These are phyloP conservation scores for Lipomyces sp. DNA, from an alignment of 805 yeast species.

Conservation along the genomic window DNA sequence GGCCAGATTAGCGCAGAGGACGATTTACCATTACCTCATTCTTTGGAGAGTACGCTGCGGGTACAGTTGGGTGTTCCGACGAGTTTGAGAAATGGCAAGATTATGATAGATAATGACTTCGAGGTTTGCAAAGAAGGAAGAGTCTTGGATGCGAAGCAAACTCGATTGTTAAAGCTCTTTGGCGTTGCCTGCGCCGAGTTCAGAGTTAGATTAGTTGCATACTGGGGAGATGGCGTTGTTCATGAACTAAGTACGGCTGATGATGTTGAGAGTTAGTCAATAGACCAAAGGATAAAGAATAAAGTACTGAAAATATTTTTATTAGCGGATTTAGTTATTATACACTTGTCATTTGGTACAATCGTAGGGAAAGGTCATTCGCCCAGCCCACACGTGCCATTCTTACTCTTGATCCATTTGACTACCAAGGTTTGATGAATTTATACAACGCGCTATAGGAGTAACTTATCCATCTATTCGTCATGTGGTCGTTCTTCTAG, in stretches of 20 bases:
- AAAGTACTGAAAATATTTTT: not conserved
- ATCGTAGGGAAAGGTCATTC: not conserved
- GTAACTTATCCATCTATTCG: slow-evolving; percentile 15
- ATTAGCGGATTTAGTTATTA: not conserved
- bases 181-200: slow-evolving; percentile 95
- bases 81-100: slow-evolving; percentile 85
- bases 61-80: slow-evolving; percentile 85
- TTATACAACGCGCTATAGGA: slow-evolving; percentile 11
- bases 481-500: slow-evolving; percentile 13
- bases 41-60: slow-evolving; percentile 91
- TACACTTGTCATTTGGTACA: not conserved
- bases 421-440: slow-evolving; percentile 8
- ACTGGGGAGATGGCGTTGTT: slow-evolving; percentile 60
- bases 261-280: slow-evolving; percentile 12
- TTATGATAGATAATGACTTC: slow-evolving; percentile 73
- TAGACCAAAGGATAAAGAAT: slow-evolving; percentile 18
- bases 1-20: slow-evolving; percentile 89
- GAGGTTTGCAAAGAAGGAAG: slow-evolving; percentile 82
- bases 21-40: slow-evolving; percentile 95
- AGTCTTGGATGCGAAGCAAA: slow-evolving; percentile 83
- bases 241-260: slow-evolving; percentile 25
- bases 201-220: slow-evolving; percentile 78
- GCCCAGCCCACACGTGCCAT: not conserved
- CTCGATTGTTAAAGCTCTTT: slow-evolving; percentile 88
- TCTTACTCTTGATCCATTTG: not conserved